Evolutionary conservation across 2,329 filamentous ascomycete species (phyloP).

Genomic region (Apiospora rasikravindrae): DNA sequence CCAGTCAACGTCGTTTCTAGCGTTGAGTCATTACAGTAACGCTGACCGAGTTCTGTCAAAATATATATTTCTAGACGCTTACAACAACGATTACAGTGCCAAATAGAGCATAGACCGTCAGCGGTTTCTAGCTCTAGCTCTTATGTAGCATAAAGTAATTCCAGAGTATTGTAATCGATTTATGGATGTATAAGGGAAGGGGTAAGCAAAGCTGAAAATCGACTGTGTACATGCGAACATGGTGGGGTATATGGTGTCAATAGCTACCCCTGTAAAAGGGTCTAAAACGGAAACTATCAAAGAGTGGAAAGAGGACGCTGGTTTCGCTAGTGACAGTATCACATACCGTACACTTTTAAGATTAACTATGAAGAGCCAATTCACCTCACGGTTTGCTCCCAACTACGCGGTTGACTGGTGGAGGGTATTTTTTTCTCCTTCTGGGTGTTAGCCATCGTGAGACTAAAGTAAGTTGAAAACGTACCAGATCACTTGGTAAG

Average conservation of each 20-base stretch:
- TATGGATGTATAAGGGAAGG: background rate
- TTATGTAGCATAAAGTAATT: background rate
- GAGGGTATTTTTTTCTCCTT: background rate
- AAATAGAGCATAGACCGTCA: background rate
- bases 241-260: background rate
- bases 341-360: background rate
- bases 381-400: background rate
- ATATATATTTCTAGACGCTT: background rate
- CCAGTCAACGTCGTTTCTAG: background rate
- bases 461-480: background rate
- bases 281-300: background rate
- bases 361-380: background rate
- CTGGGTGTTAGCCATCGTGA: background rate
- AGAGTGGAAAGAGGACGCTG: too few species aligned
- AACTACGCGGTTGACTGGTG: background rate
- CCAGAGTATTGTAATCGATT: background rate
- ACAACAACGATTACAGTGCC: background rate
- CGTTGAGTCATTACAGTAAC: background rate
- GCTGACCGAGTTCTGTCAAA: background rate
- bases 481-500: background rate
- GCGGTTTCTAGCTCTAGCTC: background rate
- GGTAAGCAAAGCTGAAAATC: background rate
- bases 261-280: background rate
- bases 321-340: constrained; percentile 15
- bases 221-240: background rate